phyloP scores from a whole-genome alignment of 1,139 yeast genomes.

The Saccharomyces uvarum region DNA sequence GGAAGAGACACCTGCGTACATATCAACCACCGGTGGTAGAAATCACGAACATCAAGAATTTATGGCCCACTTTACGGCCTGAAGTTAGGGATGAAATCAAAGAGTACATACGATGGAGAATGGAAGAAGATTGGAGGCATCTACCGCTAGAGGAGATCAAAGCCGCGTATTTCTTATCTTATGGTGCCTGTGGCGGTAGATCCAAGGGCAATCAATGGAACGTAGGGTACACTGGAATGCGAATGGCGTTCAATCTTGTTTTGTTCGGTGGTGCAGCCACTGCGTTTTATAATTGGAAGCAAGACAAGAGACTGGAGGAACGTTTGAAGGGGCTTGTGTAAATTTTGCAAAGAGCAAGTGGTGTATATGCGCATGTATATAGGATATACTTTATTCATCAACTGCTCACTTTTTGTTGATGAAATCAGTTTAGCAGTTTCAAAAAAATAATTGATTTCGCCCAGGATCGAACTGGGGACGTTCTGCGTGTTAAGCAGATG shows the following conservation, averaged over 20 bases:
- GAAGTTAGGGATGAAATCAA: constrained; percentile 38
- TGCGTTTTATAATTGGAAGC: constrained; percentile 17
- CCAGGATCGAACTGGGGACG: constrained; percentile 99
- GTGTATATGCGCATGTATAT: constrained; percentile 6
- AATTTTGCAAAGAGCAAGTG: background rate
- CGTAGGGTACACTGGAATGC: constrained; percentile 18
- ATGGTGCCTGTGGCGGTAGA: constrained; percentile 27
- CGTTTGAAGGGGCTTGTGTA: constrained; percentile 4
- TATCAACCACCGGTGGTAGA: constrained; percentile 25
- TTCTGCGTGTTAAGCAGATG: constrained; percentile 99
- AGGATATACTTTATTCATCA: constrained; percentile 10
- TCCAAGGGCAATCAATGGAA: constrained; percentile 12
- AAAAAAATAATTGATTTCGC: constrained; percentile 59
- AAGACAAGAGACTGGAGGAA: constrained; percentile 14
- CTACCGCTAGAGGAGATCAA: constrained; percentile 33
- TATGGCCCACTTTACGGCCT: constrained; percentile 36
- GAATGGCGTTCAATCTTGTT: constrained; percentile 20
- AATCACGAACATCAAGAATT: constrained; percentile 10
- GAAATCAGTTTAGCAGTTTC: background rate
- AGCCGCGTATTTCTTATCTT: constrained; percentile 31
- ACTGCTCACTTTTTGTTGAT: constrained; percentile 5
- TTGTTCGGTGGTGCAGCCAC: constrained; percentile 22
- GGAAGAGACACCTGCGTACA: background rate
- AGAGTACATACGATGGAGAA: constrained; percentile 38
- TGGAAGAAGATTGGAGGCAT: constrained; percentile 37